Evolutionary conservation across 2,329 filamentous ascomycete species (phyloP), one percentile per base, ranked within the genome.

Genomic region (Sporothrix phasma): DNA sequence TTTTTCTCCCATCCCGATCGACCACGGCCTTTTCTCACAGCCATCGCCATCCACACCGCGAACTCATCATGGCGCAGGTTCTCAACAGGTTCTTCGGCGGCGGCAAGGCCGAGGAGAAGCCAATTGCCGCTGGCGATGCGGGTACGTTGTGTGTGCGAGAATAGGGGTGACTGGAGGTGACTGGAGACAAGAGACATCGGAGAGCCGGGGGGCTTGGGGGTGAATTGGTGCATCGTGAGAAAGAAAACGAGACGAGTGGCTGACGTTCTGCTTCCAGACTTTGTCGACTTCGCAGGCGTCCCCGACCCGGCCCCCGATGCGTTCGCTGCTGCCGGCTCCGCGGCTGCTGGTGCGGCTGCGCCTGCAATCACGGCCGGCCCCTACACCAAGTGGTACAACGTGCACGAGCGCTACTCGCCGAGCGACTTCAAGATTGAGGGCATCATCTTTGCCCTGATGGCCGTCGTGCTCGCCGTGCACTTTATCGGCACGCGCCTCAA

Each of bases 371-470:
- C 81, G 51, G 76, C 74, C 49, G 78, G 80, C 29, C 89, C 90
- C 15, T 97, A 88, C 76, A 96, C 92, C 61, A 91, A 90, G 80
- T 99, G 94, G 94, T 99, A 97, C 79, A 91, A 92, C 64, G 81
- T 97, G 67, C 94, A 96, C 83, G 92, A 97, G 83, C 91, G 94
- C 72, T 87, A 92, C 72, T 86, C 86, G 29, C 79, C 88, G 66
- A 82, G 81, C 72, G 94, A 99, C 75, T 99, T 99, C 82, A 86
- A 86, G 77, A 83, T 88, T 71, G 94, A 99, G 79, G 88, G 89
- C 66, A 78, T 92, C 74, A 89, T 99, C 71, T 78, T 97, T 66
- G 83, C 84, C 39, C 80, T 92, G 72, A 84, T 97, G 70, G 72
- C 87, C 62, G 69, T 96, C 62, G 83, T 97, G 68, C 80, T 97